Evolutionary conservation across 1,284 basidiomycete species (phyloP), one percentile per base, ranked within the genome.

Genomic region (Cystobasidium pallidum): DNA sequence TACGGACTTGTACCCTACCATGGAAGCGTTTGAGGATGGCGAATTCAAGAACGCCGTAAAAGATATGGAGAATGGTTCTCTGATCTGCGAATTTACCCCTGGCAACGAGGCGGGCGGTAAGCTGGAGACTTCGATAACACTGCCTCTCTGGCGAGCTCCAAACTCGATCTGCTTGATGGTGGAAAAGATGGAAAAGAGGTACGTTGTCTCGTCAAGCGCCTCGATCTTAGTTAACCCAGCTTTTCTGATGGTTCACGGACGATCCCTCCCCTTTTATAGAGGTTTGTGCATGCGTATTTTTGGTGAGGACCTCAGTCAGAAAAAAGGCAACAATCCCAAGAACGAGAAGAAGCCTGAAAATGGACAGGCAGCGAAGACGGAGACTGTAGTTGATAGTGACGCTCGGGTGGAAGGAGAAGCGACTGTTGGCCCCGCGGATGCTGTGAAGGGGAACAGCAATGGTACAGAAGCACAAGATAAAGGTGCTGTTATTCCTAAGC

Each of bases 111-210:
- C 84, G 0, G 85, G 84, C 73, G 84, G 84, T 73, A 84, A 84
- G 17, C 83, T 93, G 49, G 83, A 85, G 17, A 87, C 91, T 77
- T 88, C 92, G 57, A 83, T 96, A 32, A 82, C 89, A 26, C 82
- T 96, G 21, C 93, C 94, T 0, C 86, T 96, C 63, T 97, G 94
- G 94, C 92, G 91, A 81, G 92, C 91, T 0, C 89, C 88, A 74
- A 86, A 88, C 19, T 93, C 91, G 1, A 81, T 94, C 71, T 88
- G 89, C 3, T 84, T 96, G 70, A 93, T 97, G 90, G 88, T 95
- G 73, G 92, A 96, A 82, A 97, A 96, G 82, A 90, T 90, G 78
- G 91, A 92, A 41, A 96, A 96, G 82, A 91, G 88, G 92, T 91
- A 72, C 28, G 82, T 79, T 19, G 3, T 28, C 24, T 39, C 17